Conservation (phyloP, 2,329 filamentous ascomycete genomes). For the Biscogniauxia mediterranea region DNA sequence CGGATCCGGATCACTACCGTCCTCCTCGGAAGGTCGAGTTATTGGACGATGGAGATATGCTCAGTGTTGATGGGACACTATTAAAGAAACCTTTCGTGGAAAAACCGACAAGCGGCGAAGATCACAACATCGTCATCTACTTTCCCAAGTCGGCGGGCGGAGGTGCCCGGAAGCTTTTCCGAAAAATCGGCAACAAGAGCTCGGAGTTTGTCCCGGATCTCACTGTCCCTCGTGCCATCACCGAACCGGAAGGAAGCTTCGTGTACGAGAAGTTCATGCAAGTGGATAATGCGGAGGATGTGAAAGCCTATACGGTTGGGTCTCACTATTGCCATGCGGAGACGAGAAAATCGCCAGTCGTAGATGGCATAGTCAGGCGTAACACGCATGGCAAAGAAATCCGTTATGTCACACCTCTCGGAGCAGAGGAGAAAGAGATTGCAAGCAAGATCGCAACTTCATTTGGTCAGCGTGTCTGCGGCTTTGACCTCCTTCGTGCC, state of each 20-base stretch:
- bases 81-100: constrained; percentile 95
- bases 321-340: constrained; percentile 93
- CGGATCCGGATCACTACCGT: constrained; percentile 58
- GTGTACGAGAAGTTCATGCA: constrained; percentile 97
- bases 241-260: constrained; percentile 79
- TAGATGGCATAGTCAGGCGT: constrained; percentile 90
- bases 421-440: constrained; percentile 76
- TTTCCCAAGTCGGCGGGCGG: constrained; percentile 85
- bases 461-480: constrained; percentile 93
- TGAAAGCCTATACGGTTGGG: constrained; percentile 97
- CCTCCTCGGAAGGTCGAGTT: constrained; percentile 71
- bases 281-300: constrained; percentile 95
- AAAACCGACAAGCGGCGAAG: constrained; percentile 96
- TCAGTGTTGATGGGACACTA: constrained; percentile 79
- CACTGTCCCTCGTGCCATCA: constrained; percentile 73
- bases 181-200: constrained; percentile 98
- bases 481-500: constrained; percentile 88
- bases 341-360: constrained; percentile 94
- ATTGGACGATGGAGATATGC: constrained; percentile 83
- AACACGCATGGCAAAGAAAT: constrained; percentile 98
- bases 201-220: constrained; percentile 86
- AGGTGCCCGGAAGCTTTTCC: constrained; percentile 86
- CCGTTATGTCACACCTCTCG: constrained; percentile 86
- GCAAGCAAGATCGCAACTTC: constrained; percentile 86
- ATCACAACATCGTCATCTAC: constrained; percentile 98